Percentiles rank a stretch among this genome's conserved stretches.
Conservation (phyloP, 75 land plant species). For the Ceratopteris richardii region DNA sequence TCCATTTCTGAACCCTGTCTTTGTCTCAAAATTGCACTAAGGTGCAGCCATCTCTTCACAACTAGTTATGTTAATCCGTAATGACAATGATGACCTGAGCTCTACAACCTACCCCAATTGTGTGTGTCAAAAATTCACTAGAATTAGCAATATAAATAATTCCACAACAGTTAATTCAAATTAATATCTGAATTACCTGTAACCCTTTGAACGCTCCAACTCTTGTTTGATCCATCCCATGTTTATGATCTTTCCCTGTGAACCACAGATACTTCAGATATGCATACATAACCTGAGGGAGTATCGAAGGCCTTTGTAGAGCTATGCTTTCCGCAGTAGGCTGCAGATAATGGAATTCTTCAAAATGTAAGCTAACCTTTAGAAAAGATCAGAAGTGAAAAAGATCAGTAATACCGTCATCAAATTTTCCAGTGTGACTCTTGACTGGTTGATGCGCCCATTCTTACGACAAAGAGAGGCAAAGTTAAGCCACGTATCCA, state of each 20-base stretch:
- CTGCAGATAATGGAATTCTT: constrained; percentile 18
- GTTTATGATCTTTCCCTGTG: constrained; percentile 66
- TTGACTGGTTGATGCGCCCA: constrained; percentile 82
- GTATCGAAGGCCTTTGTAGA: constrained; percentile 43
- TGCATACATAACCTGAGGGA: constrained; percentile 82
- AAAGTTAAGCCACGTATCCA: constrained; percentile 96
- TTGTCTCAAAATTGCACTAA: no score
- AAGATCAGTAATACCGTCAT: constrained; percentile 47
- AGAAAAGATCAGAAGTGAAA: neutral
- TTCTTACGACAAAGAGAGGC: constrained; percentile 89
- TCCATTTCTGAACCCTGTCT: no score
- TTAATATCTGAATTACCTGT: constrained; percentile 70
- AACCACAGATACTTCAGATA: constrained; percentile 94
- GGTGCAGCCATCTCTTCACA: no score
- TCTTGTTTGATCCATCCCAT: constrained; percentile 62
- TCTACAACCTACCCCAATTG: no score
- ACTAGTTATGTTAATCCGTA: no score
- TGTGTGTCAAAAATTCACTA: no score
- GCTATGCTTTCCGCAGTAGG: constrained; percentile 59
- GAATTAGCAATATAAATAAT: no score
- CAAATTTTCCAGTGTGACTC: constrained; percentile 76
- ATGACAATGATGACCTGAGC: no score
- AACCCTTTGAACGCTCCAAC: constrained; percentile 67
- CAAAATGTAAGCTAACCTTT: neutral
- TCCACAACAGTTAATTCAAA: no score